Conservation (phyloP, 2,329 filamentous ascomycete species). For the Fusarium hainanense region DNA sequence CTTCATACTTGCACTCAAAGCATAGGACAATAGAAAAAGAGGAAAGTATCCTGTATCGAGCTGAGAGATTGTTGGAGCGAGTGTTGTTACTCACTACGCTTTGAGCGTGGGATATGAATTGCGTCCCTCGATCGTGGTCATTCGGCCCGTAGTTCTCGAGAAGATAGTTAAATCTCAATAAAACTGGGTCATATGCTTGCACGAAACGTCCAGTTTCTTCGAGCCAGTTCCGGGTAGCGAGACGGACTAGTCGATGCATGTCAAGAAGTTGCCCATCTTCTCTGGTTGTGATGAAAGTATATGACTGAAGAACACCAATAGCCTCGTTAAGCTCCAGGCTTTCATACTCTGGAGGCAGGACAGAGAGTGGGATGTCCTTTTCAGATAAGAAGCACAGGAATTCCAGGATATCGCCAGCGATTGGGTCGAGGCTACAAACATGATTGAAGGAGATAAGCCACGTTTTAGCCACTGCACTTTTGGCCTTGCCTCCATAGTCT, state of each 20-base stretch:
- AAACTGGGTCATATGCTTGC: neutral
- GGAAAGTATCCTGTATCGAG: accelerated
- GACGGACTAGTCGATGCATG: neutral
- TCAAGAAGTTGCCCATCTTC: neutral
- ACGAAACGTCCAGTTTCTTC: neutral
- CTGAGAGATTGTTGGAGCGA: accelerated
- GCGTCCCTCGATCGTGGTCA: accelerated
- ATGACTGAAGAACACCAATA: neutral
- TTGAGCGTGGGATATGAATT: accelerated
- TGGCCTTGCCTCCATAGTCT: neutral
- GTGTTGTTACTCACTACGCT: accelerated
- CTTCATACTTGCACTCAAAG: accelerated
- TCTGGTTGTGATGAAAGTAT: accelerated
- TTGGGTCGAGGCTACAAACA: neutral
- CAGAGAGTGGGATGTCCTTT: neutral
- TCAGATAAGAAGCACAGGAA: neutral
- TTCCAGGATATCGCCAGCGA: neutral
- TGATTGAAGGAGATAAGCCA: neutral
- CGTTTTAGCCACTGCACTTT: neutral
- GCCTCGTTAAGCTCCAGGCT: accelerated
- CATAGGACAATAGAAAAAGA: accelerated
- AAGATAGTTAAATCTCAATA: neutral
- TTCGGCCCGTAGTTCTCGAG: no score
- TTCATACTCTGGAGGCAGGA: neutral
- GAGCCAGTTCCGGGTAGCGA: neutral